These are phyloP conservation scores for Cicer pinnatifidum DNA, from an alignment of 306 rosid genomes.

Conservation along the genomic window DNA sequence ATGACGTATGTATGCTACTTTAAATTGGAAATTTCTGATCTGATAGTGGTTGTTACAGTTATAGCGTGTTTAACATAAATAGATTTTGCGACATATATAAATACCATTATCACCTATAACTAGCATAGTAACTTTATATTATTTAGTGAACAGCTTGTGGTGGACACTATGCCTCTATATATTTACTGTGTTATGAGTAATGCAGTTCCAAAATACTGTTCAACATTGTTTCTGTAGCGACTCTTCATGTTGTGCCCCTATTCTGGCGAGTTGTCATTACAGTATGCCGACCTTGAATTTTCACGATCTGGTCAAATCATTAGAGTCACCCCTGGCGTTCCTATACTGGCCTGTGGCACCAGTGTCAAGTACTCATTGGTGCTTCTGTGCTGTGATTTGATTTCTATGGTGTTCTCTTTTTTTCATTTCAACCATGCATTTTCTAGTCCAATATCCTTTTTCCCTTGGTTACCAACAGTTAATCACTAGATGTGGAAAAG, in stretches of 20 bases:
- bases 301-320: constrained; percentile 6
- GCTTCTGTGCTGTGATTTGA: constrained; percentile 2
- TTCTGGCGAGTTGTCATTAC: not conserved
- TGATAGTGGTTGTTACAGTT: constrained; percentile 21
- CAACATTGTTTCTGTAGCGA: not conserved
- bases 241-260: not conserved
- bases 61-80: constrained; percentile 27
- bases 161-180: not conserved
- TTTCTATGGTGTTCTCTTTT: not conserved
- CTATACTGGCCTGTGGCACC: constrained; percentile 1
- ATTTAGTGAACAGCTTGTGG: constrained; percentile 6
- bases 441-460: not conserved
- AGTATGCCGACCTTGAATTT: constrained; percentile 24
- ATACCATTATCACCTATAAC: constrained; percentile 10
- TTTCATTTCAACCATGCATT: constrained; percentile 16
- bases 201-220: constrained; percentile 17
- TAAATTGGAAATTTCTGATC: constrained; percentile 27
- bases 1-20: constrained; percentile 66
- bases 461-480: constrained; percentile 7
- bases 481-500: not conserved
- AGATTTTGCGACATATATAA: constrained; percentile 11
- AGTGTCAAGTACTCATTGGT: not conserved
- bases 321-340: not conserved
- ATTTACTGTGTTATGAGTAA: constrained; percentile 13
- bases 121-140: not conserved